These are phyloP conservation scores for Lactuca saligna DNA, from an alignment of 129 eudicot species.

Conservation along the genomic window DNA sequence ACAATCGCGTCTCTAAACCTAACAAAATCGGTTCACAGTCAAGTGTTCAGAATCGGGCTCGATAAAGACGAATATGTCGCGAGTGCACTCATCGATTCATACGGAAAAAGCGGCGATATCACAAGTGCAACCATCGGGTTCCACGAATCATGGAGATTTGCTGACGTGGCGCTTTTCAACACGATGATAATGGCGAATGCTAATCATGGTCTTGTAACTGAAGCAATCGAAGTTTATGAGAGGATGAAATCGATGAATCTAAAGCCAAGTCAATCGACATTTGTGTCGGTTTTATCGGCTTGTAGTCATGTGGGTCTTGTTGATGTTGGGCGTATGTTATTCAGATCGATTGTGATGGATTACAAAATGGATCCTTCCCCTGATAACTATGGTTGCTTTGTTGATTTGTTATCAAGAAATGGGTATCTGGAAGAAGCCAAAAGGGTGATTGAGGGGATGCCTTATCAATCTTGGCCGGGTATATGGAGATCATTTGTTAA, in stretches of 20 bases:
- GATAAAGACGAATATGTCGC: conserved; percentile 27
- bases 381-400: conserved; percentile 43
- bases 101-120: conserved; percentile 44
- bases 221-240: conserved; percentile 41
- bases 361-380: conserved; percentile 37
- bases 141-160: conserved; percentile 19
- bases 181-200: conserved; percentile 44
- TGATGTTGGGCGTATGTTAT: conserved; percentile 41
- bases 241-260: conserved; percentile 33
- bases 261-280: conserved; percentile 46
- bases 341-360: conserved; percentile 38
- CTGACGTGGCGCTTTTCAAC: conserved; percentile 39
- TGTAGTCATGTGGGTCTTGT: conserved; percentile 42
- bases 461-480: conserved; percentile 43
- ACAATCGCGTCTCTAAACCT: conserved; percentile 32
- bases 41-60: conserved; percentile 21
- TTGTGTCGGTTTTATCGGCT: conserved; percentile 43
- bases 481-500: conserved; percentile 49
- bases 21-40: conserved; percentile 32
- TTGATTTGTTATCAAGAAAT: conserved; percentile 46
- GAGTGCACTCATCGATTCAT: conserved; percentile 44
- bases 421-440: conserved; percentile 40
- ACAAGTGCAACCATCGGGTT: conserved; percentile 28
- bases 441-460: conserved; percentile 27
- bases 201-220: conserved; percentile 32